Evolutionary conservation across 2,329 filamentous ascomycete species (phyloP), one percentile per base, ranked within the genome.

Genomic region (Calonectria multiphialidica): DNA sequence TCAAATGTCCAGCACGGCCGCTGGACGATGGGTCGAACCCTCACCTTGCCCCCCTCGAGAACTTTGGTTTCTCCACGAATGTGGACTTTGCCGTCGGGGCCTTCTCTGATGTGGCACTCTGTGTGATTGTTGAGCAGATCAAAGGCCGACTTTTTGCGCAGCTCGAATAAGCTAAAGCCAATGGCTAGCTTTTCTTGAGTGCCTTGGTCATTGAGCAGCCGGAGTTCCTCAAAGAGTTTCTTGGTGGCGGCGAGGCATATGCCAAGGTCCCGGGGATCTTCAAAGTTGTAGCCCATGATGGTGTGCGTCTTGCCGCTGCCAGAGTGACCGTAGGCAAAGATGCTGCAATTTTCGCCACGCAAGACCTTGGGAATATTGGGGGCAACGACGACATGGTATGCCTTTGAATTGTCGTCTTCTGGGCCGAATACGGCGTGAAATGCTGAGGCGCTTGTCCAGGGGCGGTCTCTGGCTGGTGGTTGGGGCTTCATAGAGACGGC

Each of bases 261-360:
- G 0, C 84, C 85, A 30, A 85, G 79, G 25, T 84, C 70, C 3
- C 81, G 70, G 1, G 53, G 35, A 2, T 82, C 71, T 7, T 84
- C 78, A 53, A 81, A 83, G 21, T 86, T 81, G 62, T 86, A 86
- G 3, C 86, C 86, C 8, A 87, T 42, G 23, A 98, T 98, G 2
- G 95, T 98, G 81, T 93, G 94, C 0, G 95, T 98, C 86, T 98
- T 98, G 67, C 95, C 95, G 59, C 94, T 95, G 8, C 95, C 95
- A 0, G 95, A 98, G 81, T 98, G 95, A 35, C 95, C 95, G 81
- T 98, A 98, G 80, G 95, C 97, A 84, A 98, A 97, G 74, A 98
- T 83, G 63, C 82, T 86, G 78, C 84, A 85, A 15, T 75, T 83
- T 16, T 76, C 77, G 5, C 55, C 55, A 4, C 55, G 33, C 25